Conservation (phyloP, 2,329 filamentous ascomycete species). For the Sphaceloma murrayae region DNA sequence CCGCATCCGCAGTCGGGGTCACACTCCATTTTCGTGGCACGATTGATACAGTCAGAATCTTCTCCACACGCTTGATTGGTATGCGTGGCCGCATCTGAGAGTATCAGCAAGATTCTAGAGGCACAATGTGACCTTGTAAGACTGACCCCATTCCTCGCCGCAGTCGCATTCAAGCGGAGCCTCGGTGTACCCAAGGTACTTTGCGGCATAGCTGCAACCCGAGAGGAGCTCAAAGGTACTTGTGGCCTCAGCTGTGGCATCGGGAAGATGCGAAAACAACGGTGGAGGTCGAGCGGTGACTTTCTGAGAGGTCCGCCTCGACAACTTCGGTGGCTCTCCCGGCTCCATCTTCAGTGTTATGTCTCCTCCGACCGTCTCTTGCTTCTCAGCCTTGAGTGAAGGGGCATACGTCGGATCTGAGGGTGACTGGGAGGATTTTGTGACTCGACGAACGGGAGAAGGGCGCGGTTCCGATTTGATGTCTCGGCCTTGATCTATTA, state of each 20-base stretch:
- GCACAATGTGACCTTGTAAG: constrained; percentile 16
- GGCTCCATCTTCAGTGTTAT: constrained; percentile 55
- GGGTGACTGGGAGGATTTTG: constrained; percentile 23
- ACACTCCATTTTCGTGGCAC: constrained; percentile 96
- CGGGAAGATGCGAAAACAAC: constrained; percentile 65
- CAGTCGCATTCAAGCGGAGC: constrained; percentile 95
- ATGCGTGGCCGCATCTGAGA: constrained; percentile 40
- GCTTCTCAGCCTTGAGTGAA: constrained; percentile 33
- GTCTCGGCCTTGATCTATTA: constrained; percentile 3
- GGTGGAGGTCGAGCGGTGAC: constrained; percentile 50
- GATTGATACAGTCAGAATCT: constrained; percentile 97
- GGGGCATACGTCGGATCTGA: constrained; percentile 30
- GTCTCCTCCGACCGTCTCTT: constrained; percentile 50
- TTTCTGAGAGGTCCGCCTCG: constrained; percentile 66
- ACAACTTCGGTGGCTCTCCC: constrained; percentile 59
- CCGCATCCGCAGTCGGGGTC: constrained; percentile 81
- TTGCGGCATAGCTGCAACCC: constrained; percentile 83
- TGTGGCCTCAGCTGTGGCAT: constrained; percentile 68
- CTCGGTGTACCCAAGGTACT: constrained; percentile 82
- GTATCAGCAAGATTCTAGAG: constrained; percentile 24
- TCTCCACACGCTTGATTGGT: constrained; percentile 82
- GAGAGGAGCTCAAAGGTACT: constrained; percentile 70
- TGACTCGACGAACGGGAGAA: constrained; percentile 23
- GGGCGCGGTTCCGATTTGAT: constrained; percentile 13
- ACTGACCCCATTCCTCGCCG: constrained; percentile 85